Base-by-base conservation (phyloP, 2,329 filamentous ascomycete species). In the Chaetomiaceae sp. region DNA sequence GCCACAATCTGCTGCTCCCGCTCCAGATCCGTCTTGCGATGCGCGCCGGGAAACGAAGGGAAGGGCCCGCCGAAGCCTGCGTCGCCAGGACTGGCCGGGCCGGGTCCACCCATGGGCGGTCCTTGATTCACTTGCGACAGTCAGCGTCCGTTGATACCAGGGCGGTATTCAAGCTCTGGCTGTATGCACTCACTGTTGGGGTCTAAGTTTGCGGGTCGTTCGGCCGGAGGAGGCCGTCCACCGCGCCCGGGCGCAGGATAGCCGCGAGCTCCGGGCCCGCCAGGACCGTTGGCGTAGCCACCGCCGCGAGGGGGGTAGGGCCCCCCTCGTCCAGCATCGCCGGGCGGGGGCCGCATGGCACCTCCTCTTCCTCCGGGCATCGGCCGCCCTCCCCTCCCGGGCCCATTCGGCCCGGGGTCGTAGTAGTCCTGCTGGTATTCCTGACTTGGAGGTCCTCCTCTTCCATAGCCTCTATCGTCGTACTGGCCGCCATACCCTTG, bases 301-400 rank as follows among this genome's bases (percentile, higher is more conserved):
- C 63, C 60, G 11, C 62, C 58, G 5, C 65, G 62, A 20, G 66
- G 63, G n/a, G 68, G 67, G 46, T 68, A 66, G 10, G 60, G 60
- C 38, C 62, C 67, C 19, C 63, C 67, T 15, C 62, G 64, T 22
- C 62, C 59, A 27, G 62, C 63, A 50, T 68, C 67, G 14, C 65
- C 62, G 33, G 65, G 65, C 34, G 65, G 64, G 38, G 68, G 63
- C 41, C 72, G 64, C 48, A 62, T 63, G 54, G 69, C 68, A n/a
- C 66, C 71, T 22, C 70, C 69, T 57, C 72, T 68, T 45, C 68
- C 72, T 27, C 67, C 66, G 24, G 63, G 62, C 46, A 70, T 69
- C 38, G 69, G 68, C 40, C 68, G 67, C 18, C 66, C 66, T 37
- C 70, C 68, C 35, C 68, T 66, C 26, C 66, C 66, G 7, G 65